Percentiles rank a stretch among this genome's conserved stretches.
Conservation (phyloP, 352 stramenopile species). For the Phytopythium aichiense region DNA sequence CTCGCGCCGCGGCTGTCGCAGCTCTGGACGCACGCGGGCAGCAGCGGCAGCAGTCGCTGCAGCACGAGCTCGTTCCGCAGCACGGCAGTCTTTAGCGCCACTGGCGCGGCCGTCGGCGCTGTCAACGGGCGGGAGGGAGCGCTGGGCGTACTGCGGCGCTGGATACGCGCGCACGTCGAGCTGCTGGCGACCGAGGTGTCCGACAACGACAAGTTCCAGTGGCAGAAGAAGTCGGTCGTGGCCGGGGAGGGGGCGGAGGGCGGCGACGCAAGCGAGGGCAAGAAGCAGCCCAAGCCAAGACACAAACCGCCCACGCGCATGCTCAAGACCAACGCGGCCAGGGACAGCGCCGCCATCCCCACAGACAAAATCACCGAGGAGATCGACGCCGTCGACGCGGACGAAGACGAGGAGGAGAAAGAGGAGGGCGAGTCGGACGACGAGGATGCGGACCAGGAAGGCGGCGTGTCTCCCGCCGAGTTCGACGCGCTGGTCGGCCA, state of each 20-base stretch:
- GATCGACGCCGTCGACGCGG: slow-evolving; percentile 14
- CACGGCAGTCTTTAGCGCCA: slow-evolving; percentile 32
- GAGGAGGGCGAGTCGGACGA: neutral
- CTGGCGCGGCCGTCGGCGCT: slow-evolving; percentile 1
- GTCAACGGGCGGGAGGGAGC: slow-evolving; percentile 42
- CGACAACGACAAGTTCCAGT: slow-evolving; percentile 47
- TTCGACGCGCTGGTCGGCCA: slow-evolving; percentile 55
- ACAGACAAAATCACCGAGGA: slow-evolving; percentile 20
- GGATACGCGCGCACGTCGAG: slow-evolving; percentile 46
- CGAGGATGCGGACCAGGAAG: neutral
- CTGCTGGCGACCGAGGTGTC: slow-evolving; percentile 45
- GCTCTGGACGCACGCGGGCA: slow-evolving; percentile 40
- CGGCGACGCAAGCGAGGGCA: slow-evolving; percentile 12
- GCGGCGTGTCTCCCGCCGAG: slow-evolving; percentile 40
- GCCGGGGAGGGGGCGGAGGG: slow-evolving; percentile 12
- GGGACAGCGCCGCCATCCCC: slow-evolving; percentile 13
- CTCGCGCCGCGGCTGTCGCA: slow-evolving; percentile 57
- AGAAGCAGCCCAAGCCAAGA: slow-evolving; percentile 11
- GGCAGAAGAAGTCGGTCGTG: slow-evolving; percentile 32
- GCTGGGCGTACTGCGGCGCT: slow-evolving; percentile 40
- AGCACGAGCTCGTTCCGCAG: slow-evolving; percentile 15
- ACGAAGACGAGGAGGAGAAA: neutral
- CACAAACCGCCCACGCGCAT: slow-evolving; percentile 38
- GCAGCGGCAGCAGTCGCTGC: slow-evolving; percentile 13
- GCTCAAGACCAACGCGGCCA: slow-evolving; percentile 50